A percentile compares a stretch with the other conserved stretches of the same genome.
phyloP scores from a whole-genome alignment of 2,329 filamentous ascomycete species.

The Colletotrichum costaricense region DNA sequence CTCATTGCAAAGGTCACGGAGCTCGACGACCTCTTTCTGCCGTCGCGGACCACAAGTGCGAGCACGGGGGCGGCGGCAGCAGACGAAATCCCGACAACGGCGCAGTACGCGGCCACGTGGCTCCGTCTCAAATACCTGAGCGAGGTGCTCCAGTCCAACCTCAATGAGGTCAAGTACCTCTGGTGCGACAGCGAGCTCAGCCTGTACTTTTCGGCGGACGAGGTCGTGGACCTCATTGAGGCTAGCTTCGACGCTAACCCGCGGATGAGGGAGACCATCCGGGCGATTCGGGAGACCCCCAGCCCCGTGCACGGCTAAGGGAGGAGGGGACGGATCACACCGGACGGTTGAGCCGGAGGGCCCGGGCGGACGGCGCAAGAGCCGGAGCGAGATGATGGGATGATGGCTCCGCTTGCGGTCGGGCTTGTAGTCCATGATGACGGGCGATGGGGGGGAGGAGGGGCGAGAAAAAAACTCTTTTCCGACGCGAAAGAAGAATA shows the following conservation, averaged over 20 bases:
- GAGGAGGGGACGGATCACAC: not conserved
- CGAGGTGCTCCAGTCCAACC: slow-evolving; percentile 74
- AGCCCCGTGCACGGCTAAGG: slow-evolving; percentile 47
- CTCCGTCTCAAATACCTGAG: slow-evolving; percentile 72
- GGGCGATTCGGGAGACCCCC: slow-evolving; percentile 66
- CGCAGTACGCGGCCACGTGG: slow-evolving; percentile 72
- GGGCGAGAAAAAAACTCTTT: not conserved
- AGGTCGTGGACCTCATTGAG: slow-evolving; percentile 71
- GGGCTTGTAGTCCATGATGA: too few species aligned
- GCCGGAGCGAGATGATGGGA: slow-evolving; percentile 7
- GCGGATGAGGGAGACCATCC: slow-evolving; percentile 67
- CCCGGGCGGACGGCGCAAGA: slow-evolving; percentile 20
- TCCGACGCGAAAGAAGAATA: not conserved
- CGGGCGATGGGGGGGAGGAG: too few species aligned
- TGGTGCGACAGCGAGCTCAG: slow-evolving; percentile 76
- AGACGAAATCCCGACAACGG: slow-evolving; percentile 63
- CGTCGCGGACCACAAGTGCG: slow-evolving; percentile 48
- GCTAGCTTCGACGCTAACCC: slow-evolving; percentile 74
- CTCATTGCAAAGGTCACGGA: slow-evolving; percentile 68
- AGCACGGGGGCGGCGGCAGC: slow-evolving; percentile 37
- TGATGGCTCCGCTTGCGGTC: not conserved
- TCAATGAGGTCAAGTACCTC: slow-evolving; percentile 71
- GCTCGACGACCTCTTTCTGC: slow-evolving; percentile 70
- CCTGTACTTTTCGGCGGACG: slow-evolving; percentile 69
- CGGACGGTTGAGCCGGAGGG: slow-evolving; percentile 27